Conservation (phyloP, 2,329 filamentous ascomycete species). For the Cladosporium phlei region DNA sequence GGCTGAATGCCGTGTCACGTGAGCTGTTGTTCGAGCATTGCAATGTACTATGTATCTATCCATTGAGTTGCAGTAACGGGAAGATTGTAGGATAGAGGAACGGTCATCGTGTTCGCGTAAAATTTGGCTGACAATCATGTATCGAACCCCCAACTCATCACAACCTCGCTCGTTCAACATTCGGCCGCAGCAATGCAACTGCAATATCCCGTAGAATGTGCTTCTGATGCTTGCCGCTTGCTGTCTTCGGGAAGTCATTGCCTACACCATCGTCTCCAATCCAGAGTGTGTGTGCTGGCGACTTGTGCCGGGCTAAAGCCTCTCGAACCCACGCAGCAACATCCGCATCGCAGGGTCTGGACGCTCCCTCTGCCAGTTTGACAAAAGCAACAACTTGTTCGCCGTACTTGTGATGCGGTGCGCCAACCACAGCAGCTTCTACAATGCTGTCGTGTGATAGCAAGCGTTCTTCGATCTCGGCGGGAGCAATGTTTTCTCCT, state of each 20-base stretch:
- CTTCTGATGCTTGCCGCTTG: constrained; percentile 43
- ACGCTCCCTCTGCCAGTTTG: constrained; percentile 23
- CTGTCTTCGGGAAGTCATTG: constrained; percentile 47
- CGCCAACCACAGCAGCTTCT: constrained; percentile 26
- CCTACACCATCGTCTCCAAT: constrained; percentile 34
- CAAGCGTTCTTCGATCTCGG: constrained; percentile 29
- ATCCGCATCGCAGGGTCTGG: background rate
- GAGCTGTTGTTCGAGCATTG: too few species aligned
- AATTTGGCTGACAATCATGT: too few species aligned
- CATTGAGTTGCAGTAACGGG: too few species aligned
- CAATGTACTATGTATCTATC: too few species aligned
- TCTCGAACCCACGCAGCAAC: constrained; percentile 35
- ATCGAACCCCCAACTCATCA: background rate
- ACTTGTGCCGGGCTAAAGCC: constrained; percentile 32
- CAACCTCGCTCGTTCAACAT: background rate
- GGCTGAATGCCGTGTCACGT: too few species aligned
- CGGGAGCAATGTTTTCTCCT: constrained; percentile 59
- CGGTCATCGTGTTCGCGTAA: too few species aligned
- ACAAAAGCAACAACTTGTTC: constrained; percentile 32
- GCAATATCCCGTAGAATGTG: constrained; percentile 28
- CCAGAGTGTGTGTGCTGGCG: constrained; percentile 66
- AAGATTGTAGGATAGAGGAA: too few species aligned
- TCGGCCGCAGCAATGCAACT: background rate
- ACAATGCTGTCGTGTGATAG: constrained; percentile 23
- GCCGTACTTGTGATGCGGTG: constrained; percentile 26